phyloP scores from a whole-genome alignment of 169 alveolate genomes.

The Plasmodium blacklocki region DNA sequence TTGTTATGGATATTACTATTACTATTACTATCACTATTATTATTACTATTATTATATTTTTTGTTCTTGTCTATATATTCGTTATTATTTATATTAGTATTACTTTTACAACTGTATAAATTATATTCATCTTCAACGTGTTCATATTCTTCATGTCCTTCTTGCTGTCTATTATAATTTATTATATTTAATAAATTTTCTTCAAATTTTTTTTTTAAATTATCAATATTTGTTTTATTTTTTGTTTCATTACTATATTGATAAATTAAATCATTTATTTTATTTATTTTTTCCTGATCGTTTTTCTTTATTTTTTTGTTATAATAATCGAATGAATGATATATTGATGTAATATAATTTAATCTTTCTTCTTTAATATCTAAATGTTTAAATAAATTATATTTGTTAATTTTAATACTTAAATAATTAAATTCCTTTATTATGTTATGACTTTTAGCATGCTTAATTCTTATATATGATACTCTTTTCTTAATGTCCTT shows the following conservation, averaged over 20 bases:
- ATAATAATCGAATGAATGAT: conserved; percentile 65
- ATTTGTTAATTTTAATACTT: conserved; percentile 47
- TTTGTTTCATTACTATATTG: background rate
- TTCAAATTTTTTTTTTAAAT: conserved; percentile 20
- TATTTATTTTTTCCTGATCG: conserved; percentile 3
- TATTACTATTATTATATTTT: no score
- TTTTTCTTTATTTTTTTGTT: conserved; percentile 6
- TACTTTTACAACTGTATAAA: no score
- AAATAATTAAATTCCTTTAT: conserved; percentile 28
- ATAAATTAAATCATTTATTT: background rate
- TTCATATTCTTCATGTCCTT: no score
- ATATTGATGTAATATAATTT: conserved; percentile 20
- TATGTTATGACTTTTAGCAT: conserved; percentile 11
- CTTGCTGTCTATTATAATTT: background rate
- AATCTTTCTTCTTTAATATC: conserved; percentile 47
- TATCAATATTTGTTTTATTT: background rate
- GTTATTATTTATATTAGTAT: no score
- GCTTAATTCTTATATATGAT: conserved; percentile 4
- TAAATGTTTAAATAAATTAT: conserved; percentile 54
- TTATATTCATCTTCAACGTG: no score
- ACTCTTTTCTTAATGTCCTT: background rate
- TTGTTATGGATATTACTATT: no score
- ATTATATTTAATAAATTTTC: conserved; percentile 9
- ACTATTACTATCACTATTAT: no score
- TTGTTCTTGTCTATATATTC: no score